Base-by-base conservation (phyloP, 495 filamentous ascomycete genomes). In the Parathielavia hyrcaniae region DNA sequence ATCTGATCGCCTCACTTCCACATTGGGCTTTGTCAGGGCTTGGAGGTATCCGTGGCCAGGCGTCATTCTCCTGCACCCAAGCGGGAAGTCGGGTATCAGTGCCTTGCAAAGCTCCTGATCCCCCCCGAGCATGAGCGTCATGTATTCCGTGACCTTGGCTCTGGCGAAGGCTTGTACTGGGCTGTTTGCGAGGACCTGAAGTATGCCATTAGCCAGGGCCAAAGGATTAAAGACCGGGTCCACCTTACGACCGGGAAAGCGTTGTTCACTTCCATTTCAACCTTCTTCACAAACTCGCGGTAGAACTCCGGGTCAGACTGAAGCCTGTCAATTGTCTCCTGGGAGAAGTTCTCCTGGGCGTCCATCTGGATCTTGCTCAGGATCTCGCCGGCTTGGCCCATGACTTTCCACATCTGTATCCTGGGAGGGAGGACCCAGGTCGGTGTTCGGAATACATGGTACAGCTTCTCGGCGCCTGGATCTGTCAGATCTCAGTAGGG, bases 11-110 rank as follows among this genome's bases (percentile, higher is more conserved):
- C 85, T 78, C 23, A 84, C 77, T 50, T 77, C 74, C 58, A 84
- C 80, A 48, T 89, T 89, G 8, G 78, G 71, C 48, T 82, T 69
- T 4, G 76, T 74, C 20, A 90, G 63, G 2, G 86, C 77, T 50
- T 82, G 81, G 1, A 90, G 76, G 64, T 90, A 90, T 0, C 83
- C 81, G 14, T 81, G 80, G 0, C 81, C 86, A 3, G 86, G 86
- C 0, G 86, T 91, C 38, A 88, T 77, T 35, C 87, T 76, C 49
- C 85, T 75, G 59, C 82, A 86, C 26, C 84, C 82, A 0, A 87
- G 76, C 3, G 83, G 77, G 61, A 84, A 89, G 40, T 81, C 75
- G 0, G 87, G 86, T 23, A 87, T 78, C 12, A 90, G 73, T 13
- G 77, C 71, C 26, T 81, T 64, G 68, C 74, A 77, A 7, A 77